Evolutionary conservation across 345 rosid species (phyloP).

Genomic region (Draba incana): DNA sequence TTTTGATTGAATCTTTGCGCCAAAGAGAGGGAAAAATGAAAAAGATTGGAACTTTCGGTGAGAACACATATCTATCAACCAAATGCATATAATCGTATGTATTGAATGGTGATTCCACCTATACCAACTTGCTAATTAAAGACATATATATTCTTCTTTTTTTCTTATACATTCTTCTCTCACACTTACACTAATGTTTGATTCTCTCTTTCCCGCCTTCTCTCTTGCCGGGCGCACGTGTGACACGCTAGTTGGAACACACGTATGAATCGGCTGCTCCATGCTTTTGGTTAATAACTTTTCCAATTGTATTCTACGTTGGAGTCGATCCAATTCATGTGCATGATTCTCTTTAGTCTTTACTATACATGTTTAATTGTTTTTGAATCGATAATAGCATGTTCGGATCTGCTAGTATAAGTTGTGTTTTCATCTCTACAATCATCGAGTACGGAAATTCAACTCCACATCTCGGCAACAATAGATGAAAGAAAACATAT

Average conservation of each 20-base stretch:
- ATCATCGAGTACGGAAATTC: no score
- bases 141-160: conserved; percentile 15
- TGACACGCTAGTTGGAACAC: conserved; percentile 15
- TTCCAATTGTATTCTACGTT: neutral
- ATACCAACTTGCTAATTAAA: conserved; percentile 36
- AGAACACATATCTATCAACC: conserved; percentile 4
- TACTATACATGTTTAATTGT: no score
- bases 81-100: neutral
- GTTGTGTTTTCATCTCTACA: no score
- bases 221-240: conserved; percentile 16
- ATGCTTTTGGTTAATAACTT: conserved; percentile 1
- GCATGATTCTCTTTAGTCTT: no score
- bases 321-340: no score
- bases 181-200: conserved; percentile 3
- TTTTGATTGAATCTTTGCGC: conserved; percentile 15
- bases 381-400: no score
- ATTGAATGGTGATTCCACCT: conserved; percentile 28
- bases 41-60: conserved; percentile 38
- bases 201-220: conserved; percentile 3
- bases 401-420: no score
- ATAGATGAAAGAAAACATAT: no score
- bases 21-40: neutral
- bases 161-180: conserved; percentile 10
- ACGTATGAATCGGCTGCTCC: conserved; percentile 1
- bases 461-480: no score